Percentiles rank a stretch among this genome's conserved stretches.
phyloP scores from a whole-genome alignment of 495 filamentous ascomycete genomes.

The Viridothelium virens region DNA sequence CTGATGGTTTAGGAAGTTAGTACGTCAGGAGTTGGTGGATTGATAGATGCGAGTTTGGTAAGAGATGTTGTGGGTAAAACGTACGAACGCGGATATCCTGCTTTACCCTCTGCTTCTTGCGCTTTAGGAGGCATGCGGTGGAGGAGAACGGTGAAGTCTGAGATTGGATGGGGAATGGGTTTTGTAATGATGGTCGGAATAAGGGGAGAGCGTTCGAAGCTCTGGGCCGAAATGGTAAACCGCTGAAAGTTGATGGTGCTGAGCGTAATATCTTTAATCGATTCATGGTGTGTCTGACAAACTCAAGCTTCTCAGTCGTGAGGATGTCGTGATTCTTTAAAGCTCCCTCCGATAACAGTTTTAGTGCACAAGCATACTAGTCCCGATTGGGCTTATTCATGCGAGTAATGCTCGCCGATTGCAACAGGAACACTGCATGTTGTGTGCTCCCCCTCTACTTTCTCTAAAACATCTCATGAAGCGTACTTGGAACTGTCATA shows the following conservation, averaged over 20 bases:
- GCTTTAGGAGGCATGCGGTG: constrained; percentile 20
- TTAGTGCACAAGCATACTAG: background rate
- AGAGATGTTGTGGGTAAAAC: constrained; percentile 21
- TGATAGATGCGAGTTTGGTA: background rate
- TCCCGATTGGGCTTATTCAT: background rate
- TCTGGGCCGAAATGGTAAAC: background rate
- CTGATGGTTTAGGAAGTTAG: constrained; percentile 30
- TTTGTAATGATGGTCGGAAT: background rate
- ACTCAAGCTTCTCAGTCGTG: background rate
- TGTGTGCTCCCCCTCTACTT: too few relatives aligned
- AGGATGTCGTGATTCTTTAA: background rate
- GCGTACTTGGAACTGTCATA: background rate
- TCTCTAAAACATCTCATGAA: background rate
- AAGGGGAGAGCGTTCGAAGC: background rate
- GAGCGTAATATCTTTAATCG: background rate
- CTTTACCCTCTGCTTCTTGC: constrained; percentile 20
- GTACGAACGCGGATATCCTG: constrained; percentile 41
- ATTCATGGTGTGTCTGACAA: background rate
- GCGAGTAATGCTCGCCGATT: constrained; percentile 7
- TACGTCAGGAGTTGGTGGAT: background rate
- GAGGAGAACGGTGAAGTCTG: constrained; percentile 24
- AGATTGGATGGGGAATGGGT: background rate
- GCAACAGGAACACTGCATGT: background rate
- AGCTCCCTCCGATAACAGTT: constrained; percentile 9
- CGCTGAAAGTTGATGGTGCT: background rate